A percentile compares a stretch with the other conserved stretches of the same genome.
These are phyloP conservation scores for Schizosaccharomyces japonicus DNA, from an alignment of 805 yeast genomes.

Conservation along the genomic window DNA sequence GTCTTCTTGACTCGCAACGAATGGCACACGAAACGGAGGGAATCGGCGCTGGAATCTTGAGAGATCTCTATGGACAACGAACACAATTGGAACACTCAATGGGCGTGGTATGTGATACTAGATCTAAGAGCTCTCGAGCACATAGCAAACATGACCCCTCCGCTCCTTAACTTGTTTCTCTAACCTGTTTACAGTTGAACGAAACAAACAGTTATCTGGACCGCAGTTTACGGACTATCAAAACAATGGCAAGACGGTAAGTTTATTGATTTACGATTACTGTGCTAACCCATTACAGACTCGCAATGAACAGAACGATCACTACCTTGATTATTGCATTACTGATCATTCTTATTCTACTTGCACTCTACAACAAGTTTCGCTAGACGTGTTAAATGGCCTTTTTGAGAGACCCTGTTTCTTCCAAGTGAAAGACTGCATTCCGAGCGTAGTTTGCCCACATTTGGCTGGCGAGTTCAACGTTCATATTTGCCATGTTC, in stretches of 20 bases:
- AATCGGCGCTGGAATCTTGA: slow-evolving; percentile 73
- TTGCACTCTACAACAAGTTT: slow-evolving; percentile 68
- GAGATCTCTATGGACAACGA: slow-evolving; percentile 73
- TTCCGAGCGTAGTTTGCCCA: slow-evolving; percentile 57
- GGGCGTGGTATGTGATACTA: slow-evolving; percentile 17
- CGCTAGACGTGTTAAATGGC: slow-evolving; percentile 8
- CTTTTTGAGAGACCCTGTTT: slow-evolving; percentile 26
- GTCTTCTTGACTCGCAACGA: slow-evolving; percentile 69
- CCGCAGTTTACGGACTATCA: slow-evolving; percentile 60
- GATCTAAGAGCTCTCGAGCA: not conserved
- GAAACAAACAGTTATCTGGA: slow-evolving; percentile 90
- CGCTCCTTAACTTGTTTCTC: not conserved
- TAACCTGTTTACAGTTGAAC: slow-evolving; percentile 24
- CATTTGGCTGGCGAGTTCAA: slow-evolving; percentile 49
- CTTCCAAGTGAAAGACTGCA: slow-evolving; percentile 45
- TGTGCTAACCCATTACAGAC: slow-evolving; percentile 18
- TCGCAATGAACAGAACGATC: slow-evolving; percentile 74
- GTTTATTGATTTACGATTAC: slow-evolving; percentile 4
- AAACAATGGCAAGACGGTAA: slow-evolving; percentile 56
- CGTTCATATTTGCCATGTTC: slow-evolving; percentile 40
- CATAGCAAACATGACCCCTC: too few relatives aligned
- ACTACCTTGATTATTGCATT: slow-evolving; percentile 83
- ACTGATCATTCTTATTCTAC: slow-evolving; percentile 50
- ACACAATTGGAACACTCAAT: slow-evolving; percentile 76
- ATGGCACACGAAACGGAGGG: slow-evolving; percentile 79